phyloP scores from a whole-genome alignment of 1,139 yeast genomes.

The Yamadazyma atmosphaerica region DNA sequence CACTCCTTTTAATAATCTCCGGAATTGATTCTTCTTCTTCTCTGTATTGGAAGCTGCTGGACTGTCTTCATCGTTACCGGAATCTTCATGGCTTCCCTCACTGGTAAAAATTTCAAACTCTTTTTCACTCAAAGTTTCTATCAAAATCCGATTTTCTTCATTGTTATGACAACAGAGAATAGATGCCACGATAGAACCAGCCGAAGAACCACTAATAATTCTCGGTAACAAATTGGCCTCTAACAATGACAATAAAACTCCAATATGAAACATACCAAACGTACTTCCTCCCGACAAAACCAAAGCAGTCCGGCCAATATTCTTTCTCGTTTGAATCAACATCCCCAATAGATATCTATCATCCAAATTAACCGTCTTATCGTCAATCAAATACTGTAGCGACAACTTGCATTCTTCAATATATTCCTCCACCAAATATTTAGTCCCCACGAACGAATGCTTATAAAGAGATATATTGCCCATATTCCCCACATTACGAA shows the following conservation, averaged over 20 bases:
- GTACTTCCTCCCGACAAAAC: slow-evolving; percentile 95
- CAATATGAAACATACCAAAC: slow-evolving; percentile 89
- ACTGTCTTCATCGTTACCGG: background rate
- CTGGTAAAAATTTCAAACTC: slow-evolving; percentile 66
- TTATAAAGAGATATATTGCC: slow-evolving; percentile 78
- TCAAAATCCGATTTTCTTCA: slow-evolving; percentile 63
- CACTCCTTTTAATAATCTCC: slow-evolving; percentile 30
- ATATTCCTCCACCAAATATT: slow-evolving; percentile 77
- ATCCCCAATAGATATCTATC: slow-evolving; percentile 72
- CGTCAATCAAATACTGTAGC: slow-evolving; percentile 49
- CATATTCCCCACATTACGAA: slow-evolving; percentile 83
- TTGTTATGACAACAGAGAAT: slow-evolving; percentile 79
- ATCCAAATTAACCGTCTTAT: slow-evolving; percentile 52
- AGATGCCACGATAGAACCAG: slow-evolving; percentile 94
- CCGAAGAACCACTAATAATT: slow-evolving; percentile 92
- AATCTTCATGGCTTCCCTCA: slow-evolving; percentile 2
- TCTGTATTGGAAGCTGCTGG: slow-evolving; percentile 13
- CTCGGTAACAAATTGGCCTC: slow-evolving; percentile 79
- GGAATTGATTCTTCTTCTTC: slow-evolving; percentile 45
- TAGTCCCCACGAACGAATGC: slow-evolving; percentile 85
- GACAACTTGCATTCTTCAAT: slow-evolving; percentile 72
- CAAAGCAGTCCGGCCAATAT: slow-evolving; percentile 90
- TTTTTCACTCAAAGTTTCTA: slow-evolving; percentile 53
- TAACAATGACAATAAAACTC: slow-evolving; percentile 78
- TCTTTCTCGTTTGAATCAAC: slow-evolving; percentile 83